Base-by-base conservation (phyloP, 129 eudicot species). In the Smallanthus sonchifolius region DNA sequence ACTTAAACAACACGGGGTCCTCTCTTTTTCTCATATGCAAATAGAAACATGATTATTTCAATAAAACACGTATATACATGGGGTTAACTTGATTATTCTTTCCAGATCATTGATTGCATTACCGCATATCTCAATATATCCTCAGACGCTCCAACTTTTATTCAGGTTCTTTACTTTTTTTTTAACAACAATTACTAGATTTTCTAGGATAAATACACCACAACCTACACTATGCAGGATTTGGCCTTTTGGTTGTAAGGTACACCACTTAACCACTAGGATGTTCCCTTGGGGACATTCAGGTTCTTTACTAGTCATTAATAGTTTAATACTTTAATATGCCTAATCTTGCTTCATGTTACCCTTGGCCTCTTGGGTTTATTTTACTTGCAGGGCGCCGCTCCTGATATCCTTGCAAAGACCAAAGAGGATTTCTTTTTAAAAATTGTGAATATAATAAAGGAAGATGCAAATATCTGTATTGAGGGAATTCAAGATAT, bases 111-210 rank as follows among this genome's bases (percentile, higher is more conserved):
- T 17, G 95, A 89, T 45, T 82, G 86, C 82, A 87, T 92, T 77
- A 83, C 84, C 38, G 90, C 89, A 4, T 87, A 48, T 67, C 87
- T 90, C 52, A 84, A 86, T 71, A 86, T 92, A 24, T 67, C 92
- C 7, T 44, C 90, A 2, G 96, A 89, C 40, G 87, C 96, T 34
- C 85, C 87, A 32, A 92, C 98, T 37, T 89, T 92, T 83, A 83
- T 89, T 42, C 96, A 92, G 95, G 98, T 88, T 60, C 20, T 9
- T 69, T 10, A 15, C 38, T 70, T 24, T 24, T 24, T 24, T 24
- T 24, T 24, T 24, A 24, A 24, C 30, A 24, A 24, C 30, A 24
- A 24, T 24, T 24, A 24, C 30, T 24, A 24, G 30, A 24, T 24
- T 24, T 24, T 24, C 30, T 24, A 24, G 30, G 30, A 24, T 24